Evolutionary conservation across 1,139 yeast genomes (phyloP).

Genomic region (Saccharomyces hybrid): DNA sequence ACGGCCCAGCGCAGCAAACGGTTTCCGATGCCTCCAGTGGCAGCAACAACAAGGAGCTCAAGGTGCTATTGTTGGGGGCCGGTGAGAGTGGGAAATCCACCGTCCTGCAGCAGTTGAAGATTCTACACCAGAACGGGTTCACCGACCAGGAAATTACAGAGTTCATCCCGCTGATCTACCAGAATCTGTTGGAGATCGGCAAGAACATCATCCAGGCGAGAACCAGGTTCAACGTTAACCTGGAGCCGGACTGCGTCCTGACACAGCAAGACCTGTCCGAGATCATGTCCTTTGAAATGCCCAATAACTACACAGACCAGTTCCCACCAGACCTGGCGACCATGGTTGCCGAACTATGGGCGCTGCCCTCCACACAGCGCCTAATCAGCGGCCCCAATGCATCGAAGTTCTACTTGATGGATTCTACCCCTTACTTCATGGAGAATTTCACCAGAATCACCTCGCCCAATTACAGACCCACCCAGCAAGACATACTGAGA

Average conservation of each 20-base stretch:
- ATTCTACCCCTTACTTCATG: slow-evolving; percentile 77
- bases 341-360: slow-evolving; percentile 43
- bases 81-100: slow-evolving; percentile 80
- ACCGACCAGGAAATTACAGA: slow-evolving; percentile 54
- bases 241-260: slow-evolving; percentile 8
- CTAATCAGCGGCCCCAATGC: slow-evolving; percentile 50
- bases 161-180: slow-evolving; percentile 62
- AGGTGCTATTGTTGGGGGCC: slow-evolving; percentile 61
- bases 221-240: slow-evolving; percentile 21
- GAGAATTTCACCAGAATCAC: slow-evolving; percentile 60
- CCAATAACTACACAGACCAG: slow-evolving; percentile 4
- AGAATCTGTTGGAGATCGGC: slow-evolving; percentile 60
- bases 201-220: slow-evolving; percentile 45
- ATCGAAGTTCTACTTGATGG: slow-evolving; percentile 75
- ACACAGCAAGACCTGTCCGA: slow-evolving; percentile 9
- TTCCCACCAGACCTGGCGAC: background rate
- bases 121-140: slow-evolving; percentile 65
- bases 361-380: slow-evolving; percentile 50
- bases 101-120: slow-evolving; percentile 66
- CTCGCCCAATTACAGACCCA: slow-evolving; percentile 56
- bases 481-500: slow-evolving; percentile 67
- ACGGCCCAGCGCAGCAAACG: background rate
- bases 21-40: background rate
- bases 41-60: slow-evolving; percentile 39
- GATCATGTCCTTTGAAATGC: slow-evolving; percentile 5